Conservation (phyloP, 2,329 filamentous ascomycete species). For the Thermoascus crustaceus region DNA sequence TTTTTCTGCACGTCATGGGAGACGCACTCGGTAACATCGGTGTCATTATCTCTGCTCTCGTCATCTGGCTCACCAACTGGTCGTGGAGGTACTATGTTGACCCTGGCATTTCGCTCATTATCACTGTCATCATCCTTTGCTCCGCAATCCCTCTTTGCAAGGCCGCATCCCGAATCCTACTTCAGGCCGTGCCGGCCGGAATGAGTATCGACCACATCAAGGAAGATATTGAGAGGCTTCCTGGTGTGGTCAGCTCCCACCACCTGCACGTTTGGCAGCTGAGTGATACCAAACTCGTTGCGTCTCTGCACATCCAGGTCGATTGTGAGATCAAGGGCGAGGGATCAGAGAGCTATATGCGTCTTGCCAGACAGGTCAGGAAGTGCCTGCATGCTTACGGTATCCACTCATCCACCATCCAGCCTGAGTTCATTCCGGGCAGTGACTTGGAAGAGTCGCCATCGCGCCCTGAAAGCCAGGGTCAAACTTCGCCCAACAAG, state of each 20-base stretch:
- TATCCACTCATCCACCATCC: slow-evolving; percentile 94
- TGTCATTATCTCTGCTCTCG: slow-evolving; percentile 56
- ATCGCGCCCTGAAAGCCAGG: too few relatives aligned
- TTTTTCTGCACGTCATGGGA: slow-evolving; percentile 55
- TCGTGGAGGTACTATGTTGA: slow-evolving; percentile 80
- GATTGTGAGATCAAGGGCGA: slow-evolving; percentile 80
- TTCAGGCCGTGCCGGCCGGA: slow-evolving; percentile 87
- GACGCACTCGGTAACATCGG: slow-evolving; percentile 42
- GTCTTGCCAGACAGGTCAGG: slow-evolving; percentile 70
- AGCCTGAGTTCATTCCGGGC: slow-evolving; percentile 64
- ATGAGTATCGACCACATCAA: slow-evolving; percentile 85
- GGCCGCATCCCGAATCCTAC: slow-evolving; percentile 62
- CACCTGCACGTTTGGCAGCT: slow-evolving; percentile 98
- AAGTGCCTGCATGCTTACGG: slow-evolving; percentile 90
- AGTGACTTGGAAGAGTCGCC: slow-evolving; percentile 27
- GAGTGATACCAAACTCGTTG: slow-evolving; percentile 87
- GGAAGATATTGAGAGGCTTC: slow-evolving; percentile 77
- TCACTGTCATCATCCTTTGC: slow-evolving; percentile 64
- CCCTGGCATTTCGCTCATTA: slow-evolving; percentile 84
- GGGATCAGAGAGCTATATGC: slow-evolving; percentile 76
- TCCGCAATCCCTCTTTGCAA: slow-evolving; percentile 45
- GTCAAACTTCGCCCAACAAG: slow-evolving; percentile 14
- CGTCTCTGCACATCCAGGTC: slow-evolving; percentile 87
- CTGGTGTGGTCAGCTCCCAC: slow-evolving; percentile 82
- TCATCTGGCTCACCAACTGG: slow-evolving; percentile 86